Conservation (phyloP, 2,329 filamentous ascomycete genomes). For the Stylonectria norvegica region DNA sequence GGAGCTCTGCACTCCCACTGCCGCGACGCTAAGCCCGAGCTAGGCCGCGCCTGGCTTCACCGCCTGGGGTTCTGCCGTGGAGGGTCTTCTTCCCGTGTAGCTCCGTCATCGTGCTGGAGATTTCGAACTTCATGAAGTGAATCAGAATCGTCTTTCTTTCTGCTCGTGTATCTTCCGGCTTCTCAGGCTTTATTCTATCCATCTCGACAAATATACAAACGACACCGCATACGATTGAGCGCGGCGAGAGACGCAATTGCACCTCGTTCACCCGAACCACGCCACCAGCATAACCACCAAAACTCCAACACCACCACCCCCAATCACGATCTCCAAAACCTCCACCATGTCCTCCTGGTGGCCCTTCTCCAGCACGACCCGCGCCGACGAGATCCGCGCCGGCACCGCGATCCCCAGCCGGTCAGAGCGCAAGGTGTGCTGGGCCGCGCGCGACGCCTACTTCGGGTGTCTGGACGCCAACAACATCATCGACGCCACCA, state of each 20-base stretch:
- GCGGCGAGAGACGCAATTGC: not conserved
- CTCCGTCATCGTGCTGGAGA: slow-evolving; percentile 1
- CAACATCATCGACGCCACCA: slow-evolving; percentile 68
- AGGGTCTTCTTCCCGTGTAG: not conserved
- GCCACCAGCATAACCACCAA: slow-evolving; percentile 4
- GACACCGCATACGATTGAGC: not conserved
- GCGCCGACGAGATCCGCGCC: slow-evolving; percentile 52
- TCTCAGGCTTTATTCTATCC: too few species aligned
- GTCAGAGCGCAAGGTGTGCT: slow-evolving; percentile 77
- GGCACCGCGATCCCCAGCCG: slow-evolving; percentile 76
- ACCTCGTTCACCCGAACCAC: not conserved
- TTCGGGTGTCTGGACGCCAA: slow-evolving; percentile 83
- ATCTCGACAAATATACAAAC: not conserved
- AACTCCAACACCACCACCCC: not conserved
- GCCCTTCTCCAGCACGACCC: slow-evolving; percentile 46
- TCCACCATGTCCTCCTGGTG: too few species aligned
- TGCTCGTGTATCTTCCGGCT: not conserved
- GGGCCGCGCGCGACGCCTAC: slow-evolving; percentile 83
- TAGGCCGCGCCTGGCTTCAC: too few species aligned
- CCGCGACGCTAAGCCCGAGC: too few species aligned
- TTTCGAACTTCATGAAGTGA: not conserved
- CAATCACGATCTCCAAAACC: slow-evolving; percentile 45
- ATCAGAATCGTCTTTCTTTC: not conserved
- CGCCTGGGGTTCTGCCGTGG: slow-evolving; percentile 4
- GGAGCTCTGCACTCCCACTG: too few species aligned